Base-by-base conservation (phyloP, 805 yeast genomes). In the Cyberlindnera petersonii region DNA sequence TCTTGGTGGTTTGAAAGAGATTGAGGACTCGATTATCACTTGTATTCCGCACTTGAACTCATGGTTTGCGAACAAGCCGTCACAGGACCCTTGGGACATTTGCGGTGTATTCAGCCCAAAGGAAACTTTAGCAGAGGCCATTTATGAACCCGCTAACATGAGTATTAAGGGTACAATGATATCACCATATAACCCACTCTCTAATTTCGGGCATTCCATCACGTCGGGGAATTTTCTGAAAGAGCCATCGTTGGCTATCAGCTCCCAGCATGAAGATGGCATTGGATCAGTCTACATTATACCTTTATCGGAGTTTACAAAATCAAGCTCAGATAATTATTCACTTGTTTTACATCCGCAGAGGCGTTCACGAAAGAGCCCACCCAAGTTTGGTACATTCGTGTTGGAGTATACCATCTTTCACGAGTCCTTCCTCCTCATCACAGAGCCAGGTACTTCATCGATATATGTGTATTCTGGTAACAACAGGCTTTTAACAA, bases 371-470 rank as follows among this genome's bases (percentile, higher is more conserved):
- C 22, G 21, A 9, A 8, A 13, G 5, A 21, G 9, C 3, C 26
- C 34, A 5, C 45, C 56, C 0, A 50, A 66, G 32, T 75, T 72
- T 48, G 85, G 85, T 0, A 50, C 63, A 0, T 47, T 60, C 2
- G 43, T 74, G 29, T 56, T 60, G 1, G 47, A 47, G 2, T 59
- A 67, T 44, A 49, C 41, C 1, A 15, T 63, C 0, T 40, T 53
- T 6, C 63, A 54, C 5, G 24, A 50, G 2, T 63, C 69, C 9
- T 63, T 65, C 34, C 53, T 78, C 7, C 65, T 71, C 0, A 65
- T 75, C 4, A 55, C 76, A 1, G 69, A 72, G 37, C 83, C 85
- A 0, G 84, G 85, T 0, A 28, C 53, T 0, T 74, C 79, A 4
- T 43, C 50, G 1, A 34, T 79, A 1, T 64, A 66, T 33, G 40